Evolutionary conservation across 2,329 filamentous ascomycete species (phyloP), one percentile per base, ranked within the genome.

Genomic region (Colletotrichum coccodes): DNA sequence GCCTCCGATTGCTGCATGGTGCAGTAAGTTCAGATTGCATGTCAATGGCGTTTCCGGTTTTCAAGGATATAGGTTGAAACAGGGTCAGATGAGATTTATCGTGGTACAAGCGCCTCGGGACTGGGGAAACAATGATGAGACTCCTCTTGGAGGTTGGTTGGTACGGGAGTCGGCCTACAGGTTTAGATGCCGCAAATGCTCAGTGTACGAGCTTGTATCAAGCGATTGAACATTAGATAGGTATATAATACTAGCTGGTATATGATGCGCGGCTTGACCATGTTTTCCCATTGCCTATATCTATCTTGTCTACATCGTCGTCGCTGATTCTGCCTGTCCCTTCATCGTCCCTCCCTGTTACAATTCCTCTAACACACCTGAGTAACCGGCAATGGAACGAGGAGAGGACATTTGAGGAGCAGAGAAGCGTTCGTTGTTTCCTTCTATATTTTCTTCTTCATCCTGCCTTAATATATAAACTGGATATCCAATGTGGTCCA

Each of bases 241-340:
- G 46, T 60, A 66, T 54, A 69, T 57, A 69, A 66, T 65, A 40
- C 14, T 49, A 65, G 26, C 50, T 12, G 42, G 49, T 56, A 30
- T 23, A 36, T 49, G 34, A 42, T 71, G 61, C 75, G 64, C 47
- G 72, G 72, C 38, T 73, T 60, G 23, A 16, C 8, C 14, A 52
- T 36, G 23, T 5, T 5, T 30, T 7, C 1, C 6, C 16, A 6
- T 2, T 26, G 26, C n/a, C 12, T 11, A 21, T 11, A 18, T 46
- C n/a, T 9, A 26, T n/a, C 14, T 26, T 5, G 16, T 12, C 12
- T 6, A 7, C 7, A 6, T 54, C 2, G 11, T 6, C 26, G 34
- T 7, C 34, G 40, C 40, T n/a, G n/a, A n/a, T n/a, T n/a, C n/a
- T n/a, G n/a, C n/a, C n/a, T n/a, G n/a, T n/a, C n/a, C n/a, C n/a